phyloP scores from a whole-genome alignment of 2,329 filamentous ascomycete genomes.

The Aspergillus niger region DNA sequence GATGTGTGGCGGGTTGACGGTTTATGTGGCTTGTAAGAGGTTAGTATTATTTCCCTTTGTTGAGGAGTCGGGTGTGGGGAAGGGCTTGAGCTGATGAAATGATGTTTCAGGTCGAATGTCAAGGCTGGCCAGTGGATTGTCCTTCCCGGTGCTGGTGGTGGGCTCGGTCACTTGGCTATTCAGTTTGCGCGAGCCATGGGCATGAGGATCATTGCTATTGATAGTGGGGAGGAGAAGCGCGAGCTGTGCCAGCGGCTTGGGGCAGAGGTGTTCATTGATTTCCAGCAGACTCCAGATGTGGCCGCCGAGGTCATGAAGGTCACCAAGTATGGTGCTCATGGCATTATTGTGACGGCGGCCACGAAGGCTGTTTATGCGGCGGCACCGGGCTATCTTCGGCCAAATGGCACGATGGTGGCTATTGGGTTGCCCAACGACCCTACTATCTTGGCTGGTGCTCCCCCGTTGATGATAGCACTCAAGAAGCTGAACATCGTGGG shows the following conservation, averaged over 20 bases:
- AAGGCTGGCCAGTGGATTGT: slow-evolving; percentile 31
- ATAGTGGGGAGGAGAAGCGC: slow-evolving; percentile 78
- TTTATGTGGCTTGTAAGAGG: slow-evolving; percentile 24
- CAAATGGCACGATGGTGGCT: slow-evolving; percentile 78
- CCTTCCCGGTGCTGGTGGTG: slow-evolving; percentile 45
- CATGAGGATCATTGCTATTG: slow-evolving; percentile 75
- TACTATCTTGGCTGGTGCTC: slow-evolving; percentile 65
- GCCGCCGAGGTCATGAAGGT: slow-evolving; percentile 80
- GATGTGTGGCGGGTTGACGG: slow-evolving; percentile 27
- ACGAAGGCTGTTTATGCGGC: slow-evolving; percentile 93
- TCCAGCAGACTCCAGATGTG: slow-evolving; percentile 70
- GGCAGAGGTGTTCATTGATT: slow-evolving; percentile 75
- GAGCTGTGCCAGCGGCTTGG: slow-evolving; percentile 68
- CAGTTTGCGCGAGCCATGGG: slow-evolving; percentile 95
- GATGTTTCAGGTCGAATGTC: slow-evolving; percentile 34
- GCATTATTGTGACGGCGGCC: slow-evolving; percentile 81
- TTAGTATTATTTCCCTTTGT: not conserved
- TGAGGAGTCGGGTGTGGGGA: too few relatives aligned
- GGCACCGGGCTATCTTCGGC: slow-evolving; percentile 80
- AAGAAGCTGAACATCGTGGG: slow-evolving; percentile 90
- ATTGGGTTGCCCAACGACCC: slow-evolving; percentile 84
- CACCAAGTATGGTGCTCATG: slow-evolving; percentile 80
- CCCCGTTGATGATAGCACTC: slow-evolving; percentile 84
- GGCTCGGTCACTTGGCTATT: slow-evolving; percentile 74
- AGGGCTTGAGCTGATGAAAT: not conserved